Base-by-base conservation (phyloP, 352 stramenopile genomes). In the Halophytophthora batemanensis region DNA sequence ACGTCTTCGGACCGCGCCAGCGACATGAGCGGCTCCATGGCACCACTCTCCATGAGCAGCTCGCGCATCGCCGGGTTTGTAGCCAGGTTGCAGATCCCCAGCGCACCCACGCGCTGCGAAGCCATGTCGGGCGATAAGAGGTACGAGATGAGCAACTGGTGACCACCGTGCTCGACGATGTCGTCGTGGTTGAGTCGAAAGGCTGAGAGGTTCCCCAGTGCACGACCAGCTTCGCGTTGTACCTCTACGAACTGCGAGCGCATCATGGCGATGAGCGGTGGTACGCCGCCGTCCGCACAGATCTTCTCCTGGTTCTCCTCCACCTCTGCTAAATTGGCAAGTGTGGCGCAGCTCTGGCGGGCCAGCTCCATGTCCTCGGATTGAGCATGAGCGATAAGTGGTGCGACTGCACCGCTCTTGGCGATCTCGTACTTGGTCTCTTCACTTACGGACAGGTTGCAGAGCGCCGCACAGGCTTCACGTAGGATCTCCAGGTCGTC, bases 351-450 rank as follows among this genome's bases (percentile, higher is more conserved):
- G 42, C 87, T 84, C 55, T 98, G 92, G 0, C 77, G 80, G 2
- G 93, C 79, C 5, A 98, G 72, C 29, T 93, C 72, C 74, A 96
- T 93, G 62, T 99, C 95, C 59, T 98, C 92, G 6, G 79, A 97
- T 60, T 97, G 82, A 11, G 95, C 92, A 36, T 96, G 86, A 5
- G 76, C 69, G 29, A 98, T 93, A 2, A 99, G 71, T 17, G 90
- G 84, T 12, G 82, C 50, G 13, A 98, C 82, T 3, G 87, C 88
- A 2, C 95, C 95, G 43, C 78, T 96, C 59, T 98, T 98, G 15
- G 88, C 82, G 33, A 99, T 96, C 64, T 98, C 96, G 55, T 97
- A 98, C 66, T 98, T 98, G 60, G 96, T 98, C 61, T 99, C 95
- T 45, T 98, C 94, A 28, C 84, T 92, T 29, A 97, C 69, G 6